A percentile compares a stretch with the other conserved stretches of the same genome.
Conservation (phyloP, 345 rosid species). For the Bruguiera sexangula region DNA sequence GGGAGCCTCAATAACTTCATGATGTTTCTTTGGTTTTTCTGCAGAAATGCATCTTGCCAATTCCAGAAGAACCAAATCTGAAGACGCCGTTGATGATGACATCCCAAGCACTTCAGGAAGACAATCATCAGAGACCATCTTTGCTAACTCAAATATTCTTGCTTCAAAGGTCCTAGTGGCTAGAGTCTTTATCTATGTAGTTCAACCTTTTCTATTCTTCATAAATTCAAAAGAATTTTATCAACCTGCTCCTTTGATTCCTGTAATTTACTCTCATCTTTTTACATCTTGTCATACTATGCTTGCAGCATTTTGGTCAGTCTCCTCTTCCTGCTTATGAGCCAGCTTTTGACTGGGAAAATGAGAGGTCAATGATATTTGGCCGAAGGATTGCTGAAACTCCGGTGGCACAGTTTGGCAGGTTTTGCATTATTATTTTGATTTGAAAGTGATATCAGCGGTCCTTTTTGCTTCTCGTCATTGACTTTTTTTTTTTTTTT, state of each 20-base stretch:
- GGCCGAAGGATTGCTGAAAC: conserved; percentile 92
- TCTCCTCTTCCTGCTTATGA: conserved; percentile 98
- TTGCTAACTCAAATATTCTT: conserved; percentile 26
- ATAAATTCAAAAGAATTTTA: neutral
- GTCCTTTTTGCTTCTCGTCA: neutral
- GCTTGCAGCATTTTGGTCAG: conserved; percentile 74
- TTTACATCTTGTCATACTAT: conserved; percentile 13
- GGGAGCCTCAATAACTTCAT: neutral
- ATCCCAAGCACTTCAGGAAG: conserved; percentile 76
- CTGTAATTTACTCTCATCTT: neutral
- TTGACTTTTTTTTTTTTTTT: conserved; percentile 2
- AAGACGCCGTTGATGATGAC: conserved; percentile 65
- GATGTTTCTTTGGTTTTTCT: conserved; percentile 20
- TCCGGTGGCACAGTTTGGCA: conserved; percentile 56
- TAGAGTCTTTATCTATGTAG: neutral
- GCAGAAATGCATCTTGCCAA: conserved; percentile 77
- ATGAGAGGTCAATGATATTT: conserved; percentile 80
- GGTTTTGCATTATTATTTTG: conserved; percentile 38
- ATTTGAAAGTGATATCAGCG: neutral
- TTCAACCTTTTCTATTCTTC: neutral
- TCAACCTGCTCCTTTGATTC: neutral
- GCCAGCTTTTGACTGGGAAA: conserved; percentile 99
- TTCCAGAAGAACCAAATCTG: conserved; percentile 62
- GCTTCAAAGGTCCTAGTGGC: conserved; percentile 43
- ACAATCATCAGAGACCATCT: conserved; percentile 48